Conservation (phyloP, 768 basidiomycete genomes). For the Pilatotrama ljubarskyi region DNA sequence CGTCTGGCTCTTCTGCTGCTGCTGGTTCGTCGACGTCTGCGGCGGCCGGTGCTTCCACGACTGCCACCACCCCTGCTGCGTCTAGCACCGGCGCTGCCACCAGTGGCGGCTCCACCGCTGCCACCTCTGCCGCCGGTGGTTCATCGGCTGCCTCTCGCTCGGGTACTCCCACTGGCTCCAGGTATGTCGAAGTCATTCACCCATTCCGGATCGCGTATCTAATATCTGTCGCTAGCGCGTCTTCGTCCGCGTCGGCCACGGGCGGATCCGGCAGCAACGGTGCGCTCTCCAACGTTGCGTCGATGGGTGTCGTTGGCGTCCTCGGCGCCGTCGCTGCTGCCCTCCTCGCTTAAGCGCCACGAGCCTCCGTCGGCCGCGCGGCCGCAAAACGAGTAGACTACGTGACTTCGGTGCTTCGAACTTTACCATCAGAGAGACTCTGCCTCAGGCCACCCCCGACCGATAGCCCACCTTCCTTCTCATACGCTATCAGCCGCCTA, state of each 20-base stretch:
- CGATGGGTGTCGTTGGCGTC: conserved; percentile 41
- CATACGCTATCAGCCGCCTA: conserved; percentile 4
- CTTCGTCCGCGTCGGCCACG: conserved; percentile 24
- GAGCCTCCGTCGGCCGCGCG: neutral
- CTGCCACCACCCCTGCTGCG: neutral
- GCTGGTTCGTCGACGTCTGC: conserved; percentile 10
- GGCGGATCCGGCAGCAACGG: conserved; percentile 27
- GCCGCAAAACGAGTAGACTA: conserved; percentile 9
- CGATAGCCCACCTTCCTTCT: conserved; percentile 19
- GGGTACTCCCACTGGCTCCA: neutral
- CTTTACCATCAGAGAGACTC: conserved; percentile 16
- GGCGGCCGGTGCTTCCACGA: neutral
- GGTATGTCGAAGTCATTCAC: neutral
- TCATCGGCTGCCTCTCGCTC: conserved; percentile 3
- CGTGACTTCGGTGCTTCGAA: conserved; percentile 11
- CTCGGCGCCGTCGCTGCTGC: conserved; percentile 39
- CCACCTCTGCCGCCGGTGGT: neutral
- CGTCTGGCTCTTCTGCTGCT: conserved; percentile 14
- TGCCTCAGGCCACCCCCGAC: conserved; percentile 13
- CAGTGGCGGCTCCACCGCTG: neutral
- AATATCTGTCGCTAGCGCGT: conserved; percentile 20
- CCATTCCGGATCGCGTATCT: neutral
- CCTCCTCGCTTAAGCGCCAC: conserved; percentile 36
- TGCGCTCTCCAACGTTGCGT: conserved; percentile 28
- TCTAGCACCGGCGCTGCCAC: neutral